Evolutionary conservation across 306 rosid genomes (phyloP), one percentile per base, ranked within the genome.

Genomic region (Inga laurina): DNA sequence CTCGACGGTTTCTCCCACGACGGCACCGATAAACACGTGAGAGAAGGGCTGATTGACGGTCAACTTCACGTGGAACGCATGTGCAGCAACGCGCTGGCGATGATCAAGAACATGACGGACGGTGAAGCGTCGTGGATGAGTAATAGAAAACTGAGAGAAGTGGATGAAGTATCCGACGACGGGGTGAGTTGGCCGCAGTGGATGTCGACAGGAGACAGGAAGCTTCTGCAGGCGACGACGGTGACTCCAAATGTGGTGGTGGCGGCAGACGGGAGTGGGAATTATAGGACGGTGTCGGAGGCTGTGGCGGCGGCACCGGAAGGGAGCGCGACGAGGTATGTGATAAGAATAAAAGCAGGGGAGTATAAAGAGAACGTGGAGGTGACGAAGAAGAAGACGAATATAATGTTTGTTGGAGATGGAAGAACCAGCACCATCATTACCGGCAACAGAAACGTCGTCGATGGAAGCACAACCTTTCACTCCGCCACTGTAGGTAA

Each of bases 401-500:
- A 92, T 59, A 81, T 96, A 1, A 92, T 94, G 97, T 93, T 96
- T 59, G 54, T 91, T 82, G 99, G 99, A 5, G 99, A 96, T 45
- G 97, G 95, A 5, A 86, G 83, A 56, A 51, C 77, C 0, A 87
- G 2, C 77, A 96, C 99, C 3, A 90, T 96, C 39, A 96, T 96
- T 61, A 96, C 98, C 0, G 98, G 61, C 0, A 91, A 85, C 22
- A 88, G 89, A 75, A 96, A 96, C 34, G 99, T 96, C 18, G 90
- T 88, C 9, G 99, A 96, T 67, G 99, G 99, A 1, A 91, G 97
- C 88, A 96, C 99, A 4, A 96, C 99, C 61, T 96, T 96, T 84
- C 78, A 93, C 44, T 96, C 99, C 1, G 99, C 99, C 79, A 96
- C 98, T 10, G 98, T 92, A 0, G 98, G 99, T 96, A 68, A 64